Evolutionary conservation across 768 basidiomycete genomes (phyloP), one percentile per base, ranked within the genome.

Genomic region (Mycena albidolilacea): DNA sequence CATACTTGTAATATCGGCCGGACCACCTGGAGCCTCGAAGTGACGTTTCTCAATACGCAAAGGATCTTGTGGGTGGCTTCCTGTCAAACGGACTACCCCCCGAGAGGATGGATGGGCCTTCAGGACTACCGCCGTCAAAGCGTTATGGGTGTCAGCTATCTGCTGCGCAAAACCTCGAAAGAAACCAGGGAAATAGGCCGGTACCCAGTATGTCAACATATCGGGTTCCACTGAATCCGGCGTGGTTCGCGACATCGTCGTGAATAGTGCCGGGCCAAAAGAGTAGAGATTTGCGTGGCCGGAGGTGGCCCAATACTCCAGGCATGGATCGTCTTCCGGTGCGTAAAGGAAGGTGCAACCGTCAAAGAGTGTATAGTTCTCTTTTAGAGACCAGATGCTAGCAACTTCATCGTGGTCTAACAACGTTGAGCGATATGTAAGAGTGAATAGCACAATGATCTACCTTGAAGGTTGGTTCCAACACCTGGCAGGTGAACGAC

Each of bases 381-480:
- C 67, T 37, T 80, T 80, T 70, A 82, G 59, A 30, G 67, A 70
- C 80, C 80, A 82, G 7, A 79, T 79, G 35, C 79, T 76, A 19
- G 79, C 39, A 41, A 82, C 75, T 69, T 82, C 82, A 63, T 82
- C 82, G 61, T 82, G 81, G 71, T 82, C 82, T 82, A 30, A 46
- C 37, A 48, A 14, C 19, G 62, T 50, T n/a, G 44, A 19, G 3
- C n/a, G 19, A 30, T 17, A 48, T 10, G 41, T 10, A 14, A 43
- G 14, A 43, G 9, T 5, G 10, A 43, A 43, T 14, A 9, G 10
- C 3, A 14, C 41, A 14, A 43, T 43, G 41, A 14, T 43, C 14
- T 10, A 76, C 84, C 84, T 76, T 84, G 82, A 23, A 85, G 75
- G 70, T 85, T 84, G 6, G 43, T 76, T 19, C 84, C 84, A 30